Conservation (phyloP, 2,329 filamentous ascomycete species). For the Camillea tinctor region DNA sequence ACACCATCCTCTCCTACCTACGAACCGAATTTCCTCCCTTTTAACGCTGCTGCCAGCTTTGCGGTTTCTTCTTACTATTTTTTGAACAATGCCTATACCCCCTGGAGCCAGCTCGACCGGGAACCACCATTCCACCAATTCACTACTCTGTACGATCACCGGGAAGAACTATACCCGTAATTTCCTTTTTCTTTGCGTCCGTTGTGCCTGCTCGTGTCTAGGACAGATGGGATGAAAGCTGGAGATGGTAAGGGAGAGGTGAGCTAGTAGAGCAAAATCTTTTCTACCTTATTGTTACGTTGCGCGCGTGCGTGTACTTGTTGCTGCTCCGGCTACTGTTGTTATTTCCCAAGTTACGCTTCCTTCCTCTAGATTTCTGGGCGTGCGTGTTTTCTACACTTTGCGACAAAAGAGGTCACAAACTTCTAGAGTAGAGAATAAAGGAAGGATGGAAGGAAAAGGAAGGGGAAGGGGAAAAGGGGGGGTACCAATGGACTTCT, state of each 20-base stretch:
- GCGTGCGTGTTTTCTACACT: too few species aligned
- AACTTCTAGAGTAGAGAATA: background rate
- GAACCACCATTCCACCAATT: too few species aligned
- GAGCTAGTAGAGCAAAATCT: background rate
- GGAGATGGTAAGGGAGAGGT: background rate
- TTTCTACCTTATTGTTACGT: background rate
- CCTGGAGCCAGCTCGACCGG: background rate
- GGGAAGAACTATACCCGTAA: background rate
- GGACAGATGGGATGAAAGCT: background rate
- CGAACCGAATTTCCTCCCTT: background rate
- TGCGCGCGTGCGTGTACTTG: background rate
- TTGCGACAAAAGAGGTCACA: too few species aligned
- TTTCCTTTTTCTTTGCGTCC: background rate
- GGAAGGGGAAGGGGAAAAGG: too few species aligned
- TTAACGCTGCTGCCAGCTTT: background rate
- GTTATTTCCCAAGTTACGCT: background rate
- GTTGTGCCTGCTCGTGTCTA: background rate
- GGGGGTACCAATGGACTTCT: too few species aligned
- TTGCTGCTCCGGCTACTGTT: too few species aligned
- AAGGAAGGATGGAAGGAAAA: background rate
- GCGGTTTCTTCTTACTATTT: background rate
- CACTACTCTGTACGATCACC: too few species aligned
- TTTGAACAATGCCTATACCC: background rate
- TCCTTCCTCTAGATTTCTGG: background rate
- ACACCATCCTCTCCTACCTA: too few species aligned